Percentiles rank a stretch among this genome's conserved stretches.
Conservation (phyloP, 306 rosid species). For the Rubus parviflorus region DNA sequence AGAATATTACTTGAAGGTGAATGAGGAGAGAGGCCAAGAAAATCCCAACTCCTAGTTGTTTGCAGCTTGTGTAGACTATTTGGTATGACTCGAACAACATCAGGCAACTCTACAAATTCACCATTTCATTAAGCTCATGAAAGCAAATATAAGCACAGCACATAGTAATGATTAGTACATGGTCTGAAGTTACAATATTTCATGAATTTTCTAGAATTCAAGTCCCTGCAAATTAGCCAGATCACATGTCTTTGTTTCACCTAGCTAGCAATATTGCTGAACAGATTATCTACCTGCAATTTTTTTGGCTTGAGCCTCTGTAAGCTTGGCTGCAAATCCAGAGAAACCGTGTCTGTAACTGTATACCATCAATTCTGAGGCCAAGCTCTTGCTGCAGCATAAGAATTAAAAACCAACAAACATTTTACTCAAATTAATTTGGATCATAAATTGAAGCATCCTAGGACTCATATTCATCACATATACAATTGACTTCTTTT, state of each 20-base stretch:
- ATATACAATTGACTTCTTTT: background rate
- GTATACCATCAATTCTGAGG: constrained; percentile 31
- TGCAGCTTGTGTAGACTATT: constrained; percentile 41
- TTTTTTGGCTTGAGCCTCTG: constrained; percentile 26
- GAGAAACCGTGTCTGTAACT: constrained; percentile 46
- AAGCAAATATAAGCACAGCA: background rate
- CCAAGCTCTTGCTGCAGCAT: constrained; percentile 30
- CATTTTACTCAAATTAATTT: background rate
- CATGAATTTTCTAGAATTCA: background rate
- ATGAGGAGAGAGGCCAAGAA: constrained; percentile 37
- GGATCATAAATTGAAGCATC: no score
- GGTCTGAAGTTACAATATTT: background rate
- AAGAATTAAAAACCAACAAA: background rate
- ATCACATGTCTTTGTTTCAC: background rate
- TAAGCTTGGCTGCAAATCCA: constrained; percentile 46
- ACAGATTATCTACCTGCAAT: constrained; percentile 21
- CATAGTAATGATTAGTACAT: background rate
- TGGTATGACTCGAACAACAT: constrained; percentile 48
- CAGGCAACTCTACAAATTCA: constrained; percentile 36
- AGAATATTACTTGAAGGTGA: constrained; percentile 38
- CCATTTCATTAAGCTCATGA: background rate
- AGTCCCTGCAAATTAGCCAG: background rate
- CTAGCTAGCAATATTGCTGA: background rate
- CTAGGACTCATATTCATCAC: background rate
- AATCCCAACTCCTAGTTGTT: constrained; percentile 65